These are phyloP conservation scores for Colletotrichum chrysophilum DNA, from an alignment of 2,329 filamentous ascomycete genomes.

Conservation along the genomic window DNA sequence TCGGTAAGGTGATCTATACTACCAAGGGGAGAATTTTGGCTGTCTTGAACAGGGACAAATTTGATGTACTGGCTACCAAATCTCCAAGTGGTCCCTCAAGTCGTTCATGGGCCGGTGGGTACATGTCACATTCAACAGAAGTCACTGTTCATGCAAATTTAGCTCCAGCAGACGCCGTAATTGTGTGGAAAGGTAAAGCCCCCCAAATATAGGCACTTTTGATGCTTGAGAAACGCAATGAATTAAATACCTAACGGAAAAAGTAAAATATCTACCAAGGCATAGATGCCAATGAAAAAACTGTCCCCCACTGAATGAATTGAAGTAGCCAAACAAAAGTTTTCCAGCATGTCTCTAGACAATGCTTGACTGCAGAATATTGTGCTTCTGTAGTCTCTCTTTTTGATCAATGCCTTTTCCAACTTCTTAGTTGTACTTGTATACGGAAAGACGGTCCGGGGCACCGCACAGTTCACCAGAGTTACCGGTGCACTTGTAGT, in stretches of 20 bases:
- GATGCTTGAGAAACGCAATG: not conserved
- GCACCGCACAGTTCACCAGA: slow-evolving; percentile 34
- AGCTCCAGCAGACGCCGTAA: not conserved
- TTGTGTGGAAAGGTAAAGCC: rapidly evolving
- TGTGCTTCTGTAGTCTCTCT: rapidly evolving
- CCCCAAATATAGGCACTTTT: not conserved
- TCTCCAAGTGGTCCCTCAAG: not conserved
- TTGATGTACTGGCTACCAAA: not conserved
- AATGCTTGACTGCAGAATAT: not conserved
- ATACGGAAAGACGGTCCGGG: slow-evolving; percentile 36
- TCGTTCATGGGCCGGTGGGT: not conserved
- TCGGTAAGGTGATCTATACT: not conserved
- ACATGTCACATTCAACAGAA: not conserved
- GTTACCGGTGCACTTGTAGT: slow-evolving; percentile 20
- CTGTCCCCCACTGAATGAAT: not conserved
- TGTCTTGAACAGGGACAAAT: not conserved
- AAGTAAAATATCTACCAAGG: not conserved
- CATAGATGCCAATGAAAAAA: not conserved
- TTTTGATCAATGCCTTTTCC: not conserved
- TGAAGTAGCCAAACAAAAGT: not conserved
- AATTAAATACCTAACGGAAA: not conserved
- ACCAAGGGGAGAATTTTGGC: not conserved
- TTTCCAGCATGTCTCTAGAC: not conserved
- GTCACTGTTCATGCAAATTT: not conserved
- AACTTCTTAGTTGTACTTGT: slow-evolving; percentile 17